phyloP scores from a whole-genome alignment of 208 protist genomes.

The Leishmania tropica region DNA sequence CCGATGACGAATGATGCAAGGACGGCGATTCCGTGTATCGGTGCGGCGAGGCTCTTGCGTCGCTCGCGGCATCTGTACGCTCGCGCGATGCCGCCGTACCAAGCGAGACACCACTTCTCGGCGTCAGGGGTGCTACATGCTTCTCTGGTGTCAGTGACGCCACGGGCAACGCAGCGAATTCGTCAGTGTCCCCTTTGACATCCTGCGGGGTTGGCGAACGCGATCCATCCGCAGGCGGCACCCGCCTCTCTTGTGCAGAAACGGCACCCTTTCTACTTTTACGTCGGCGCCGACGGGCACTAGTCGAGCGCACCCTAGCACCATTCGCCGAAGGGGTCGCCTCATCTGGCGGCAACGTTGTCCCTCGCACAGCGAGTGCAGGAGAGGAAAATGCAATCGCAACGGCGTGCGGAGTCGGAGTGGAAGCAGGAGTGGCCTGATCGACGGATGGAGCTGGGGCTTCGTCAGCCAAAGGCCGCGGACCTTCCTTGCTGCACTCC shows the following conservation, averaged over 20 bases:
- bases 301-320: conserved; percentile 2
- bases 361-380: not conserved
- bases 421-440: not conserved
- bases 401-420: not conserved
- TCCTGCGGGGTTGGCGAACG: not conserved
- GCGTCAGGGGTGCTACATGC: not conserved
- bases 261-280: conserved; percentile 3
- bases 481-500: not conserved
- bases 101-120: not conserved
- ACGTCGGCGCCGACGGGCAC: conserved; percentile 6
- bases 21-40: conserved; percentile 11
- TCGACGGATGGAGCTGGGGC: not conserved
- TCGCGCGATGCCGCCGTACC: not conserved
- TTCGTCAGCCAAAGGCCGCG: not conserved
- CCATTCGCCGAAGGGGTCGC: not conserved
- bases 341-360: not conserved
- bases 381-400: not conserved
- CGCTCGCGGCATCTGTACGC: conserved; percentile 4
- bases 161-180: not conserved
- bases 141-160: conserved; percentile 15
- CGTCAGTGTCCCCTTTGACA: not conserved
- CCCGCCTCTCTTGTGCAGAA: not conserved
- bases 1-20: conserved; percentile 10
- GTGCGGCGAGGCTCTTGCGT: not conserved
- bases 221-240: not conserved